Base-by-base conservation (phyloP, 495 filamentous ascomycete genomes). In the Hypoxylon lienhwacheense region DNA sequence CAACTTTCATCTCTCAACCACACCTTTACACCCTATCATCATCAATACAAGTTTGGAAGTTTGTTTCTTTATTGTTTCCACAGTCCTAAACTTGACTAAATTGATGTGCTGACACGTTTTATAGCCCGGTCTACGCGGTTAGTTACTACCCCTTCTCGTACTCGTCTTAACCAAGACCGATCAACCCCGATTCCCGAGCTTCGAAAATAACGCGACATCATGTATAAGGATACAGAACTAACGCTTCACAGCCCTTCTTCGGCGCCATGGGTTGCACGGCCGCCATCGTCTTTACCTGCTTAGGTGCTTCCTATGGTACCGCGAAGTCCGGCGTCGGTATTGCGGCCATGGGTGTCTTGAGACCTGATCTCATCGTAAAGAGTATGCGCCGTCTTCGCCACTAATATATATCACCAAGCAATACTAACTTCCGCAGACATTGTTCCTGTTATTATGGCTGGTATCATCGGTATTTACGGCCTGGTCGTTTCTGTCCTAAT, bases 391-490 rank as follows among this genome's bases (percentile, higher is more conserved):
- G 39, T 45, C 20, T 48, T 21, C 17, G 10, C 41, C 19, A 37
- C 48, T 12, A 17, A 46, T 34, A 15, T 25, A 29, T 40, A 29
- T 25, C 17, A 42, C 16, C 7, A 12, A 43, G 5, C 21, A 25
- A 25, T 50, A 45, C 66, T 72, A 54, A 71, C 53, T 25, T 14
- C 7, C 1, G 5, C 59, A 98, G 93, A 97, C 81, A 96, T 98
- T 69, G 91, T 98, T 53, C 93, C 93, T 68, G 93, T 98, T 74
- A 95, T 99, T 83, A 99, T 99, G 93, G 93, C 93, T 80, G 93
- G 93, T 97, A 99, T 99, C 77, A 97, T 99, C 74, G 95, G 88
- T 86, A 99, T 99, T 76, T 99, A 99, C 81, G 93, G 93, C 65
- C 84, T 99, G 44, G 93, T 99, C 77, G 93, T 99, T 46, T 97